Evolutionary conservation across 2,329 filamentous ascomycete species (phyloP), one percentile per base, ranked within the genome.

Genomic region (Emydomyces testavorans): DNA sequence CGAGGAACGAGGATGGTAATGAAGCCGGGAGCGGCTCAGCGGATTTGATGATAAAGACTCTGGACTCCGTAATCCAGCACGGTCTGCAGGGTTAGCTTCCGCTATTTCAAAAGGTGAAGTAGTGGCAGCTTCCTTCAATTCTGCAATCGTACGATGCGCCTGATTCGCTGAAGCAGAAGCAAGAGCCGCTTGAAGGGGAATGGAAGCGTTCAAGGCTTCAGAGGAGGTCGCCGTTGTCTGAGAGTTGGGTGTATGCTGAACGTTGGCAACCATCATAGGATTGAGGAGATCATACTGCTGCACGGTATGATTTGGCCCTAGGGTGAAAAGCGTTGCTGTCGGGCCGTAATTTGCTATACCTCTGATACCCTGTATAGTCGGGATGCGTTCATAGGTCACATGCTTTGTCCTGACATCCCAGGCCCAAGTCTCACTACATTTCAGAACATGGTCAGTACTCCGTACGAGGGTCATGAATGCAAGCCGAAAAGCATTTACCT

Each of bases 391-490:
- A 65, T 81, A 93, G 2, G 87, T 89, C 57, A 98, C 88, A 61
- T 94, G 83, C 64, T 96, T 96, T n/a, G 92, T 98, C 54, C 89
- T 79, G 37, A 98, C 92, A 72, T 98, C 92, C 90, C 92, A 98
- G 50, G 88, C 83, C 58, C 85, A 81, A 31, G 89, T 94, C 73
- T 94, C 85, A 48, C 89, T 88, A 47, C 45, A 53, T 38, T 38
- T 41, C 7, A 38, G 20, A 2, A 36, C 2, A 28, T 2, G 13
- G 21, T 36, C 34, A 36, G 34, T 16, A 29, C 13, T 13, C 2
- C 16, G 8, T 31, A 10, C 13, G 15, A 10, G 20, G 4, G 32
- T 7, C 10, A 26, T 18, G 7, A 40, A 8, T 4, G 20, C 11
- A 51, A 49, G 37, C 36, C 23, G 31, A 2, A n/a, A 31, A 13